Evolutionary conservation across 23 red algal species (phyloP), one percentile per base, ranked within the genome.

Genomic region (Gracilaria domingensis): DNA sequence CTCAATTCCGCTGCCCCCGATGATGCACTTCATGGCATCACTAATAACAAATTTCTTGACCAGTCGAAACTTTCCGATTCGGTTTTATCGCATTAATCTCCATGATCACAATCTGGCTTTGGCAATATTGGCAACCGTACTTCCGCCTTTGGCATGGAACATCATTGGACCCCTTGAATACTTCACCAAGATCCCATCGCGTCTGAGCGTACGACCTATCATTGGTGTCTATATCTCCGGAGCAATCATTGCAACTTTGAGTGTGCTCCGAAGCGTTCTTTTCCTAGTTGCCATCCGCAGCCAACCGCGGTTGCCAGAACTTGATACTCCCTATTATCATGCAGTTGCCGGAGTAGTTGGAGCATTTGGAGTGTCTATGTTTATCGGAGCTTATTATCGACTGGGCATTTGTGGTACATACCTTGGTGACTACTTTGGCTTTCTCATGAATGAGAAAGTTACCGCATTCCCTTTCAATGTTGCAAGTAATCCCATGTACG

Each of bases 391-490:
- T 6, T 90, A 94, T 17, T 82, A 86, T 66, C 86, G 83, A 75
- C 58, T 98, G 34, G 93, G 97, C 57, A 73, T 98, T 75, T 51
- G 64, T 53, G 97, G 97, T 47, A 98, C 97, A 11, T 98, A 94
- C 42, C 65, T 98, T 36, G 97, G 97, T 40, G 97, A 98, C 64
- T 98, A 98, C 80, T 98, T 98, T 58, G 97, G 97, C 18, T 84
- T 96, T 38, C 79, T 96, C 40, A 86, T 87, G 72, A 57, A 92
- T 33, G 84, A 92, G 30, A 86, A 80, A 36, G 75, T 98, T n/a
- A 84, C 84, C 1, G 93, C 82, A 45, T 98, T 98, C 84, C 97
- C 97, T 12, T 98, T 98, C 60, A 94, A 51, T 53, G 28, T 81
- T 35, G 61, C 44, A 24, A 77, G 87, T 33, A 82, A 95, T 57